Evolutionary conservation across 495 filamentous ascomycete genomes (phyloP), one percentile per base, ranked within the genome.

Genomic region (Sordaria brevicollis): DNA sequence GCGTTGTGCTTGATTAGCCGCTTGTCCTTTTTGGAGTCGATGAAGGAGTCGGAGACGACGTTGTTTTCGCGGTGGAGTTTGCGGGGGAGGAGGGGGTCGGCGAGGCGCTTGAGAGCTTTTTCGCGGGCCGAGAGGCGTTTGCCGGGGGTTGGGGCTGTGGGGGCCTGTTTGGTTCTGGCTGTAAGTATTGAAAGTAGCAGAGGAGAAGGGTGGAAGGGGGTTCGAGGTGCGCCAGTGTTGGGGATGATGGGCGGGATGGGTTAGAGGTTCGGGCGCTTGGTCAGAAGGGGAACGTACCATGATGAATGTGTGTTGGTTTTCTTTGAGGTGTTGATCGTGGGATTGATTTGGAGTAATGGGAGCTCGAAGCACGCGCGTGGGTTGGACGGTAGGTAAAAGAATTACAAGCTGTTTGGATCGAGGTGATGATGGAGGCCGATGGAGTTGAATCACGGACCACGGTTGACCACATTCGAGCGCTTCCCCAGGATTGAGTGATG

Each of bases 1-100:
- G 87, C 77, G 5, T 89, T 87, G 81, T 90, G 91, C 74, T 92
- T 93, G 74, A 94, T 90, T 35, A 79, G 76, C 11, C 88, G 91
- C 79, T 93, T 95, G 80, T 93, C 90, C 75, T 85, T 88, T 78
- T 96, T 97, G 67, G 85, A 84, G 71, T 85, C 86, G 67, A 86
- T 82, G 78, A 91, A 90, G 66, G 68, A 41, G 76, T 83, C 80
- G 10, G 74, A 68, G 3, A 76, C 75, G 6, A 76, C 69, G 69
- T 83, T 80, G 68, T 81, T 71, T 2, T 77, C 74, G 43, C 83
- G 81, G 70, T 81, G 79, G 5, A 79, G 77, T 73, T 81, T 80
- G 72, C 79, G 82, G 35, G 81, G 81, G 19, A 77, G 68, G 36
- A 74, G 72, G 4, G 76, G 73, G 73, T 75, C 76, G 70, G 75